Base-by-base conservation (phyloP, 257 asterid species). In the Galeopsis tetrahit region DNA sequence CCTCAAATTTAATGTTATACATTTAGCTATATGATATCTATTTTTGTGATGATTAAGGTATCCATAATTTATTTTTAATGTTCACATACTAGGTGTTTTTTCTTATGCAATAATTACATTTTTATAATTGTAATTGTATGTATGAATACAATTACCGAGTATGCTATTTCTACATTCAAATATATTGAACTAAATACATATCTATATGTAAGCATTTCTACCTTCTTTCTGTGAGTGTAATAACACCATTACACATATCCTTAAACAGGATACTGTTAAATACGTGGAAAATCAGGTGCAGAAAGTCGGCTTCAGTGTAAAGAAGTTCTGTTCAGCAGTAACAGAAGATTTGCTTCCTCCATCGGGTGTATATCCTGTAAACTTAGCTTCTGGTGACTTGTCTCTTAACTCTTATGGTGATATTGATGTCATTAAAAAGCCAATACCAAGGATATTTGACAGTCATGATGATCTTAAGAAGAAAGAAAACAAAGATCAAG, bases 251-350 rank as follows among this genome's bases (percentile, higher is more conserved):
- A 5, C 9, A 38, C 7, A 1, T 53, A 0, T 79, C 66, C 15
- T 49, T 40, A 39, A 48, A 48, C 87, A 90, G 97, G 98, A 93
- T 66, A 87, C 96, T 2, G 90, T 86, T 62, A 91, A 89, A 66
- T 90, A 87, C 66, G 76, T 93, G 73, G 95, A 93, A 70, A 89
- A 87, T 81, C 97, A 87, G 82, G 93, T 82, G 69, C 89, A 93
- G 70, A 90, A 89, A 70, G 96, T 90, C n/a, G 85, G 97, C 14
- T 78, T 80, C 4, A 87, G 85, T 42, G 91, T 90, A 44, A 90
- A 93, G 86, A 89, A 81, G 78, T 93, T 93, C 83, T 90, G 74
- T 74, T 78, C 96, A 28, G 97, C 86, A 70, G 88, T 90, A 49
- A 79, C 89, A 88, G 82, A 89, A 65, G 98, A 93, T 84, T 59